These are phyloP conservation scores for Parathielavia hyrcaniae DNA, from an alignment of 495 filamentous ascomycete species.

Conservation along the genomic window DNA sequence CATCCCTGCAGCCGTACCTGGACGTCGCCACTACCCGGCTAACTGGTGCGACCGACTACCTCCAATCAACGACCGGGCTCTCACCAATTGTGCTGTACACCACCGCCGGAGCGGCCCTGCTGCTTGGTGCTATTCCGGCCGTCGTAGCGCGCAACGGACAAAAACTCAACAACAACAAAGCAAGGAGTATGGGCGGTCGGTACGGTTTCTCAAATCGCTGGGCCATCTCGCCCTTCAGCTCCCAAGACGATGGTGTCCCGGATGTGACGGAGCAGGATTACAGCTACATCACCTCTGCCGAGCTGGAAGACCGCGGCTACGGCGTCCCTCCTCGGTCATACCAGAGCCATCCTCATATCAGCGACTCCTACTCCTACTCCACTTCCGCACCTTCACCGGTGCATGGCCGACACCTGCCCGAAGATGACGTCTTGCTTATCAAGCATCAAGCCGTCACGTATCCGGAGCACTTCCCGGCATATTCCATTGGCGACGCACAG, in stretches of 20 bases:
- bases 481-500: conserved; percentile 71
- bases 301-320: conserved; percentile 44
- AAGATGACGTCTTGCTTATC: conserved; percentile 73
- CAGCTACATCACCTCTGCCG: conserved; percentile 71
- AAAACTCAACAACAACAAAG: conserved; percentile 14
- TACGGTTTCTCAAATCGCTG: conserved; percentile 52
- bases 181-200: conserved; percentile 51
- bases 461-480: conserved; percentile 71
- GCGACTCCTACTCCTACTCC: conserved; percentile 26
- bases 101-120: conserved; percentile 39
- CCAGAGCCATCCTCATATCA: conserved; percentile 34
- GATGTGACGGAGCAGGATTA: conserved; percentile 72
- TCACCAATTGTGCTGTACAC: conserved; percentile 43
- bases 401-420: conserved; percentile 33
- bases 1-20: conserved; percentile 45
- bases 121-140: conserved; percentile 47
- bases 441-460: conserved; percentile 66
- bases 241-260: conserved; percentile 44
- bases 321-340: conserved; percentile 29
- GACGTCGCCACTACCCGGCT: conserved; percentile 41
- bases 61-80: conserved; percentile 46
- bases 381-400: conserved; percentile 23
- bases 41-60: conserved; percentile 50
- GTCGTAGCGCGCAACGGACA: conserved; percentile 39
- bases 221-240: conserved; percentile 51